Evolutionary conservation across 2,329 filamentous ascomycete genomes (phyloP).

Genomic region (Hypoxylon sp.): DNA sequence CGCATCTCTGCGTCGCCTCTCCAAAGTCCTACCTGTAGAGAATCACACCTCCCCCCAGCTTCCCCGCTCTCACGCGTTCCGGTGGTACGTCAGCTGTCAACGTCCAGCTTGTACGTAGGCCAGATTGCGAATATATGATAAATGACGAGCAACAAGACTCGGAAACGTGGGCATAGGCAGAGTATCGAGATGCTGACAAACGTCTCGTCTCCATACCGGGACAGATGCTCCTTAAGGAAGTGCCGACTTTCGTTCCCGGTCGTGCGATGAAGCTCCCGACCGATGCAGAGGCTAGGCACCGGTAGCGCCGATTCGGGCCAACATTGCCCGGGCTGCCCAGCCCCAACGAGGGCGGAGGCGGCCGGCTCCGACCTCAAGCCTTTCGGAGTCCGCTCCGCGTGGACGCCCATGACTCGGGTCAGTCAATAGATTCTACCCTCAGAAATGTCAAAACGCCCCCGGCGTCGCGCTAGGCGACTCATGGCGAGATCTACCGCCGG

Average conservation of each 20-base stretch:
- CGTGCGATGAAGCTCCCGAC: not conserved
- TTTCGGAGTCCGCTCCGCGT: too few species aligned
- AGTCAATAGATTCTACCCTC: too few species aligned
- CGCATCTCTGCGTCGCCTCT: constrained; percentile 1
- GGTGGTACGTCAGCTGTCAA: constrained; percentile 22
- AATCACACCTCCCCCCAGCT: too few species aligned
- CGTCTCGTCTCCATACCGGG: not conserved
- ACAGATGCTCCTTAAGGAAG: not conserved
- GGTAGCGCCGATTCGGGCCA: too few species aligned
- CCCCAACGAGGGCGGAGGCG: too few species aligned
- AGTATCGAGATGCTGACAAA: constrained; percentile 9
- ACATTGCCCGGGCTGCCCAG: too few species aligned
- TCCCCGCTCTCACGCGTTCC: constrained; percentile 16
- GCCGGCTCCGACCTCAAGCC: constrained; percentile 30
- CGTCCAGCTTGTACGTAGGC: constrained; percentile 5
- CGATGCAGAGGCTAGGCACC: too few species aligned
- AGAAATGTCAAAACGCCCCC: too few species aligned
- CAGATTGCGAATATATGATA: constrained; percentile 21
- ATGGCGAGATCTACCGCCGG: not conserved
- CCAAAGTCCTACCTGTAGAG: constrained; percentile 25
- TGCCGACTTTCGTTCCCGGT: constrained; percentile 17
- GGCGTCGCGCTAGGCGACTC: constrained; percentile 1
- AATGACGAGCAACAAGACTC: not conserved
- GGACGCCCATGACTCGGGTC: too few species aligned
- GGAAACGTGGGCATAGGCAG: constrained; percentile 2